Base-by-base conservation (phyloP, 768 basidiomycete species). In the Collybia sordida region DNA sequence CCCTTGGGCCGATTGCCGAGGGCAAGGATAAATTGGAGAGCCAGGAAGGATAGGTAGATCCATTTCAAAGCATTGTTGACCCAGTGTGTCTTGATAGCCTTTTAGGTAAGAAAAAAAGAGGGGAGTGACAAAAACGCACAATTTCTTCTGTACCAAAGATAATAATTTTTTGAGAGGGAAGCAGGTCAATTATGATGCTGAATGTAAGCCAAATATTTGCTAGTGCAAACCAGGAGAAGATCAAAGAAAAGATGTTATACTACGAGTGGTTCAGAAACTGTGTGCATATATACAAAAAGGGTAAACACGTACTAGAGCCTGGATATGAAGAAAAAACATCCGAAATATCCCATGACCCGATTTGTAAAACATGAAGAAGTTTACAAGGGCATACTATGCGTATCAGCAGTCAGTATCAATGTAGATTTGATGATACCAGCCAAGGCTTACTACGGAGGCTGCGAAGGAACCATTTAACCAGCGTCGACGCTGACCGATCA, bases 381-480 rank as follows among this genome's bases (percentile, higher is more conserved):
- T 90, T 61, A 93, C 88, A n/a, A 97, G 70, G 5, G 93, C 85
- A 68, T 96, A 96, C 86, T 93, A 48, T n/a, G 55, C 31, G 40
- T 46, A 48, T 53, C 31, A 45, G 43, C 19, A 34, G 23, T 15
- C 23, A 37, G 47, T 18, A 36, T 2, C 5, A 38, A 43, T 34
- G 18, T 35, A 14, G 31, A 31, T 11, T 31, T 11, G 11, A 3
- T 37, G 5, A 3, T 2, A 25, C 21, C 8, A 14, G 36, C 22
- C 15, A 6, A 55, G 22, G 79, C 86, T 65, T 65, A 90, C 90
- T 36, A 93, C 85, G 1, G 90, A 91, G 11, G 93, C 93, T 38
- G 93, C 92, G 58, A 97, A 96, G 7, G 93, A 95, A 43, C 96
- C 95, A 63, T 98, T 98, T 60, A 98, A 66, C 96, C 95, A 98